Base-by-base conservation (phyloP, 2,329 filamentous ascomycete species). In the Fusarium nanum region DNA sequence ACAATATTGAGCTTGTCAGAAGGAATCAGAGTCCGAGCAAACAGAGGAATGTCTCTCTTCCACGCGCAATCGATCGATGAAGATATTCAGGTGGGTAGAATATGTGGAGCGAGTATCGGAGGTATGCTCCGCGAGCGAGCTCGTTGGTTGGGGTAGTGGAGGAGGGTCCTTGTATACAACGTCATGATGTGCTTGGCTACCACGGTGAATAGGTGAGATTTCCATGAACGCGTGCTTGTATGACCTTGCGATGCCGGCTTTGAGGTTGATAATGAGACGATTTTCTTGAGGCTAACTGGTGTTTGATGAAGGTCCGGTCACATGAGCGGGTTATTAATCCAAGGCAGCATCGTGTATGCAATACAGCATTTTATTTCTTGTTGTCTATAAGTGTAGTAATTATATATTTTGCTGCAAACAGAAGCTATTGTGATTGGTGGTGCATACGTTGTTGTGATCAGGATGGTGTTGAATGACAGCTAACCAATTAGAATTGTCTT, bases 101-200 rank as follows among this genome's bases (percentile, higher is more conserved):
- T 53, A 48, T 70, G 63, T 71, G 67, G 67, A 71, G 67, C 40
- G 44, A 14, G 50, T 3, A 27, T 49, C 55, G 67, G 67, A 70
- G 54, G 10, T 64, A 41, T 64, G 46, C 67, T 70, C 67, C 67
- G 67, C 47, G 27, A 40, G 50, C 37, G 30, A 30, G 45, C 49
- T 56, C 62, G 67, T 70, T 70, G 67, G 67, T 12, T 54, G 37
- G 13, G 22, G 46, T 32, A 56, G 67, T 68, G 67, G 63, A 64
- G 67, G 67, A 56, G 2, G 12, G 22, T 25, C 46, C 54, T 68
- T 23, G 63, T 54, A 16, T 25, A 45, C 9, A 64, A 68, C 67
- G 67, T 71, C 67, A 71, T 70, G 20, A 13, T 55, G 25, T 10
- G 20, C 61, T 66, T 66, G 61, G 61, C 61, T 66, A 3, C 16